A percentile compares a stretch with the other conserved stretches of the same genome.
Evolutionary conservation across 2,329 filamentous ascomycete genomes (phyloP).

Genomic region (Fusarium sambucinum): DNA sequence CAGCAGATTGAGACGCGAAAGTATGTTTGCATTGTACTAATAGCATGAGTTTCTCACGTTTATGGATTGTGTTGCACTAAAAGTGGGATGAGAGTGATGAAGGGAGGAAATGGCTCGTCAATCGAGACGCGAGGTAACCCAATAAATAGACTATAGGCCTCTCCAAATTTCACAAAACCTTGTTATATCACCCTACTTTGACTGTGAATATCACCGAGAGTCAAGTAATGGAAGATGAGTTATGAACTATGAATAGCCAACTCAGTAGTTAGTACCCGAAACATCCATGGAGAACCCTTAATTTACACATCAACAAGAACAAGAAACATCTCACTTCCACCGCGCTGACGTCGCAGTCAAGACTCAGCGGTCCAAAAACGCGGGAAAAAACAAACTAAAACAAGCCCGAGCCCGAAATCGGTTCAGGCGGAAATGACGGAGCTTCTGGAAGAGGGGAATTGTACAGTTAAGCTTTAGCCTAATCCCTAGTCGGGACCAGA

Average conservation of each 20-base stretch:
- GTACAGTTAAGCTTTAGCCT: constrained; percentile 19
- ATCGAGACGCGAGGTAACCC: neutral
- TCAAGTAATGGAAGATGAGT: too few relatives aligned
- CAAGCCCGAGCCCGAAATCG: constrained; percentile 1
- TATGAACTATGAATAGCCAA: too few relatives aligned
- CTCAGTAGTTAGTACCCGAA: too few relatives aligned
- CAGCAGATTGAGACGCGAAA: neutral
- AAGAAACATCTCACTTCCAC: neutral
- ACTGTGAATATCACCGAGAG: neutral
- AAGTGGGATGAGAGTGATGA: neutral
- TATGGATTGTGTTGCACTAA: too few relatives aligned
- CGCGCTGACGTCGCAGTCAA: neutral
- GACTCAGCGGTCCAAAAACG: neutral
- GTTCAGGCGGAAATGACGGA: constrained; percentile 24
- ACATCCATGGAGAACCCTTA: neutral
- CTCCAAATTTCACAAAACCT: neutral
- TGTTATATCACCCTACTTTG: neutral
- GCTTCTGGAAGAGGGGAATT: constrained; percentile 13
- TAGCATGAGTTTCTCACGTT: too few relatives aligned
- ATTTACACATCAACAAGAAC: neutral
- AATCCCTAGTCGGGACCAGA: neutral
- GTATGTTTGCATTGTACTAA: neutral
- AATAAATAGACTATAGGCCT: neutral
- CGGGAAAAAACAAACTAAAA: neutral
- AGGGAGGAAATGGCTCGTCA: neutral